Percentiles rank a stretch among this genome's conserved stretches.
Evolutionary conservation across 2,329 filamentous ascomycete genomes (phyloP).

Genomic region (Fusarium acutatum): DNA sequence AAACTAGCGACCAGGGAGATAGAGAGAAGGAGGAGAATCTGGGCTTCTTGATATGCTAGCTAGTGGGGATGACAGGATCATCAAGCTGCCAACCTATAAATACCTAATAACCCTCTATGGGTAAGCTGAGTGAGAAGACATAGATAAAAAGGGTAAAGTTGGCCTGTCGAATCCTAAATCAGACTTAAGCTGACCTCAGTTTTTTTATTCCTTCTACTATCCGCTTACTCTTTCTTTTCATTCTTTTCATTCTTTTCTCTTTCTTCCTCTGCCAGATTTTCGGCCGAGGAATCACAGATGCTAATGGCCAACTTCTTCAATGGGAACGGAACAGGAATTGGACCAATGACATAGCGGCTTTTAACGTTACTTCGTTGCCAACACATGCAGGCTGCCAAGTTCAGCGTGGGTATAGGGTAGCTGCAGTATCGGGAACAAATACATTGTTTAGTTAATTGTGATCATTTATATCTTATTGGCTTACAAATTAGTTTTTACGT

Average conservation of each 20-base stretch:
- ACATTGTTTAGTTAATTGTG: background rate
- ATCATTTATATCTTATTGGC: background rate
- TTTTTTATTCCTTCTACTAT: background rate
- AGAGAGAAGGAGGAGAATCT: background rate
- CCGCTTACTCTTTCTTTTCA: background rate
- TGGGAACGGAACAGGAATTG: background rate
- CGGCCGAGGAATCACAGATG: background rate
- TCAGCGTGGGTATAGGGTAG: slow-evolving; percentile 19
- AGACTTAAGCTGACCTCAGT: background rate
- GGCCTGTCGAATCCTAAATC: background rate
- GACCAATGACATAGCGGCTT: background rate
- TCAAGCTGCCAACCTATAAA: background rate
- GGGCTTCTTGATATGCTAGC: slow-evolving; percentile 1
- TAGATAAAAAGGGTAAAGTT: background rate
- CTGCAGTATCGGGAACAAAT: background rate
- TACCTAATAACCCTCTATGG: background rate
- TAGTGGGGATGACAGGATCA: slow-evolving; percentile 10
- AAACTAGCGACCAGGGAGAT: background rate
- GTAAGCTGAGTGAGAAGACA: slow-evolving; percentile 24
- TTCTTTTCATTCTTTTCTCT: background rate
- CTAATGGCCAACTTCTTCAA: slow-evolving; percentile 3
- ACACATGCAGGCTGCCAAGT: slow-evolving; percentile 3
- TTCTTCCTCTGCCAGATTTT: background rate
- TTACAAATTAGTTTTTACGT: background rate
- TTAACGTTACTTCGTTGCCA: background rate